These are phyloP conservation scores for Penstemon barbatus DNA, from an alignment of 257 asterid species.

Conservation along the genomic window DNA sequence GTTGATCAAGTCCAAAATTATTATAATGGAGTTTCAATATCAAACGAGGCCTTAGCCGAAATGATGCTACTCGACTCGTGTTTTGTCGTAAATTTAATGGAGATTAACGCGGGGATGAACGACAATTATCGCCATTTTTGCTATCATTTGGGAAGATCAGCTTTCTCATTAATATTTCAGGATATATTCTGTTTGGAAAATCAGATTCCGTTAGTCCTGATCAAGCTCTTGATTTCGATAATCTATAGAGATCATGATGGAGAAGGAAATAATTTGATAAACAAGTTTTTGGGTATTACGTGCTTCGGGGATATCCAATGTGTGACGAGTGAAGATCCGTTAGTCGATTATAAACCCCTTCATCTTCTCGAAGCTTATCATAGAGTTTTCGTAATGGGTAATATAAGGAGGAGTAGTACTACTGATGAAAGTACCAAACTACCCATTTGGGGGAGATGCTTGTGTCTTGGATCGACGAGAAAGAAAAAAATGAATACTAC, in stretches of 20 bases:
- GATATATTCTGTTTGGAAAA: conserved; percentile 11
- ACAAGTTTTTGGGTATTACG: neutral
- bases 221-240: neutral
- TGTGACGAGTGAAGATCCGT: neutral
- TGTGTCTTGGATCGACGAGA: too few species aligned
- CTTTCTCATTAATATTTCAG: neutral
- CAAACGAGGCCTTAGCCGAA: conserved; percentile 17
- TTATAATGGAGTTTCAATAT: conserved; percentile 15
- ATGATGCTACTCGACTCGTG: conserved; percentile 31
- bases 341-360: neutral
- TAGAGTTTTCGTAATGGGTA: neutral
- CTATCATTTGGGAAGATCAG: neutral
- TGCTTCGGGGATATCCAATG: neutral
- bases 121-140: neutral
- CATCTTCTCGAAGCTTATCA: conserved; percentile 21
- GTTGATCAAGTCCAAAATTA: conserved; percentile 22
- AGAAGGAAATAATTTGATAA: neutral
- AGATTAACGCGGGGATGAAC: too few species aligned
- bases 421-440: neutral
- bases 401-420: neutral
- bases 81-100: neutral
- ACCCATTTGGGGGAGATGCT: neutral
- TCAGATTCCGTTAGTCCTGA: conserved; percentile 1
- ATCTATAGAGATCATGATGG: neutral
- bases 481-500: too few species aligned